These are phyloP conservation scores for Beta macrorhiza DNA, from an alignment of 179 eudicot species.

Conservation along the genomic window DNA sequence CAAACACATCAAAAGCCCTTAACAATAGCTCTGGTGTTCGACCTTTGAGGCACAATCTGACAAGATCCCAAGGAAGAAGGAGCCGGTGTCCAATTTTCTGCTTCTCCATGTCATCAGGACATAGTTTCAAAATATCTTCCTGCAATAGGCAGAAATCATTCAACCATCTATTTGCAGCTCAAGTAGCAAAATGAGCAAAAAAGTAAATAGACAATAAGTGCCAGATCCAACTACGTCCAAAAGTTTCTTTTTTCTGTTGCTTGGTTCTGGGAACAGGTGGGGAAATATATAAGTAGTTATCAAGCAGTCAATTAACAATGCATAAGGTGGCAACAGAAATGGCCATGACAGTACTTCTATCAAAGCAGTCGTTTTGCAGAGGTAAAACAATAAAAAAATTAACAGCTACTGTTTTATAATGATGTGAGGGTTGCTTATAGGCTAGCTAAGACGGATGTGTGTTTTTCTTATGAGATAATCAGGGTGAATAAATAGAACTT, in stretches of 20 bases:
- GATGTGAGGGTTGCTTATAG: neutral
- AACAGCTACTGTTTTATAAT: neutral
- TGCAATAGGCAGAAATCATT: conserved; percentile 31
- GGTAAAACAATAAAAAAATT: neutral
- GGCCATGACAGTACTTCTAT: neutral
- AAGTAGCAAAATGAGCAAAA: neutral
- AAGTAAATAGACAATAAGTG: neutral
- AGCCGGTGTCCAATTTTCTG: conserved; percentile 51
- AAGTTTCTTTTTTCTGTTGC: neutral
- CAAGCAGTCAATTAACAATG: neutral
- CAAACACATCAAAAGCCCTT: conserved; percentile 75
- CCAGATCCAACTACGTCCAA: conserved; percentile 1
- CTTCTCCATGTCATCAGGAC: conserved; percentile 58
- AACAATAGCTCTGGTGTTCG: conserved; percentile 51
- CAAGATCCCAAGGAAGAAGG: conserved; percentile 76
- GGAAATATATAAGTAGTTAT: neutral
- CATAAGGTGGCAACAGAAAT: neutral
- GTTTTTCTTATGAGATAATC: neutral
- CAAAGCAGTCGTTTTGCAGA: neutral
- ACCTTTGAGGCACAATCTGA: conserved; percentile 64
- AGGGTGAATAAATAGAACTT: neutral
- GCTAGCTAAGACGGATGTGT: neutral
- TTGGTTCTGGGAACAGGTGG: neutral
- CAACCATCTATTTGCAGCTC: neutral
- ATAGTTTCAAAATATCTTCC: conserved; percentile 64